Base-by-base conservation (phyloP, 495 filamentous ascomycete species). In the Beverwykella pulmonaria region DNA sequence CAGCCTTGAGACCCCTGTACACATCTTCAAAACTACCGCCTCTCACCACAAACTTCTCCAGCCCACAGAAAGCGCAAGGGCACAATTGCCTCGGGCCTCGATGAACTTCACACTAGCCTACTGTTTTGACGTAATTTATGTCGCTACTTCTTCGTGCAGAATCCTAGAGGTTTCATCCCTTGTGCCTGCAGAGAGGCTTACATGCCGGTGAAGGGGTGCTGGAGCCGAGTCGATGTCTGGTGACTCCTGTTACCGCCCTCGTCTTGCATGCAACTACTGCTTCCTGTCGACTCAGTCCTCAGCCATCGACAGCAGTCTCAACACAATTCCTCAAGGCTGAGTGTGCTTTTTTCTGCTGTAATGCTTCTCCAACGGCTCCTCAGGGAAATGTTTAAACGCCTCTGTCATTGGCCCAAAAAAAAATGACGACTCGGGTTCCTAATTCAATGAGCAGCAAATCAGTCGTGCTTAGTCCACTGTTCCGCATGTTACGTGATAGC, bases 151-250 rank as follows among this genome's bases (percentile, higher is more conserved):
- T 12, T 34, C 30, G 12, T 12, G 17, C 15, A 44, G 2, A 2
- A n/a, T 14, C 15, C 39, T 12, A n/a, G 39, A 44, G 39, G 17
- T 44, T 10, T 26, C 20, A 58, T 58, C 17, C 36, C 46, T 26
- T 54, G 49, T 15, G 39, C 25, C 30, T 50, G 20, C 32, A 54
- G 22, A 25, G 60, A 55, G 48, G 39, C 57, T 63, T 53, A 29
- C 27, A 44, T 29, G 41, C 60, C 60, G 60, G 60, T 63, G 60
- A 63, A 27, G 23, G 54, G 34, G 7, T 27, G 19, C 30, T 14
- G 29, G 49, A 19, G 30, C 34, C 9, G 22, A 39, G 39, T 44
- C 39, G 15, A 9, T n/a, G 39, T 44, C 39, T n/a, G 3, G 39
- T 44, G 50, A 19, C 48, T 27, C 17, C 30, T 32, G 6, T 53